Evolutionary conservation across 192 early-diverging fungal genomes (phyloP).

Genomic region (Entomortierella parvispora): DNA sequence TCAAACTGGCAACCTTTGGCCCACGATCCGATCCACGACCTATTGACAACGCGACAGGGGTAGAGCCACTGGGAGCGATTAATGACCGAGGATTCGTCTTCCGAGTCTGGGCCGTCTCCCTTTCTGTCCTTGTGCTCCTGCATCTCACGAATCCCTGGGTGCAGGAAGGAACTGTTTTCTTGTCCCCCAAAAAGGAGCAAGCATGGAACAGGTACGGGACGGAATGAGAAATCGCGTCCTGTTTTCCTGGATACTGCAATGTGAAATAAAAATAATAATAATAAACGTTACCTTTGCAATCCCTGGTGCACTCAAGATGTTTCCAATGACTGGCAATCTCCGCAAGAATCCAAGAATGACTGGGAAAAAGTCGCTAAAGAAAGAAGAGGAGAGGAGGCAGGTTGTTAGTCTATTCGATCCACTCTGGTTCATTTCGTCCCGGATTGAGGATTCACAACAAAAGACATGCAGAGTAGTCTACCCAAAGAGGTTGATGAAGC

Average conservation of each 20-base stretch:
- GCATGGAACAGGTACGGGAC: not conserved
- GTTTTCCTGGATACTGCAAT: too few species aligned
- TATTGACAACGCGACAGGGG: slow-evolving; percentile 14
- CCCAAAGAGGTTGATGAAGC: slow-evolving; percentile 98
- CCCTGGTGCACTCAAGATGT: slow-evolving; percentile 83
- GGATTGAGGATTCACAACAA: too few species aligned
- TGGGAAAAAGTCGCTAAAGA: slow-evolving; percentile 93
- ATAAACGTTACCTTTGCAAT: slow-evolving; percentile 71
- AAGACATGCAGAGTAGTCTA: slow-evolving; percentile 39
- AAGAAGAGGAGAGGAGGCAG: slow-evolving; percentile 4
- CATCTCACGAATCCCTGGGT: slow-evolving; percentile 17
- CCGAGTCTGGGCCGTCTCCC: too few species aligned
- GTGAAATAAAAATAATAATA: not conserved
- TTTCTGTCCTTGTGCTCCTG: not conserved
- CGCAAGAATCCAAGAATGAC: slow-evolving; percentile 90
- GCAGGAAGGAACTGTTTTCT: slow-evolving; percentile 17
- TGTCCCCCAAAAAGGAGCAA: not conserved
- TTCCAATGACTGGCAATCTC: slow-evolving; percentile 90
- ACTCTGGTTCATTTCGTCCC: too few species aligned
- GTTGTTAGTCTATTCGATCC: too few species aligned
- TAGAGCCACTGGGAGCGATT: not conserved
- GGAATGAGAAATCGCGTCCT: slow-evolving; percentile 6
- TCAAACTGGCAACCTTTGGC: slow-evolving; percentile 69
- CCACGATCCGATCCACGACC: slow-evolving; percentile 62
- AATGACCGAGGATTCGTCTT: not conserved